Evolutionary conservation across 2,329 filamentous ascomycete genomes (phyloP).

Genomic region (Sporothrix brunneoviolacea): DNA sequence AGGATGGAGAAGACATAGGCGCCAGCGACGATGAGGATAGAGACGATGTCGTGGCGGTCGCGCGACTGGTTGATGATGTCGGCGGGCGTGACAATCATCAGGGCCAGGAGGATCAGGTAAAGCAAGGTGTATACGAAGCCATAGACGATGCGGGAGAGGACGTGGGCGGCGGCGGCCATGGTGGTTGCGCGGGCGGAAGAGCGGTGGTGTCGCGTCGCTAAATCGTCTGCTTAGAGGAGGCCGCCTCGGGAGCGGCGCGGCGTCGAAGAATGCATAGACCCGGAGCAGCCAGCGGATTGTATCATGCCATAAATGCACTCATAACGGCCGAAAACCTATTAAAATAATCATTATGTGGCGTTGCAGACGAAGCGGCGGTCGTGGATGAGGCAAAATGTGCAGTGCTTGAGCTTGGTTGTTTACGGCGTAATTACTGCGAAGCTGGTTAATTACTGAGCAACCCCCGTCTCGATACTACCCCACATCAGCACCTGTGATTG

Average conservation of each 20-base stretch:
- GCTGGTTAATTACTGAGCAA: neutral
- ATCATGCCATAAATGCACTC: neutral
- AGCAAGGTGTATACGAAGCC: slow-evolving; percentile 69
- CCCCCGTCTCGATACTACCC: neutral
- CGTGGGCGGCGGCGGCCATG: slow-evolving; percentile 38
- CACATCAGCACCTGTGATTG: slow-evolving; percentile 6
- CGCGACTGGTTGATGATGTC: slow-evolving; percentile 76
- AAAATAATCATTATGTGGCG: neutral
- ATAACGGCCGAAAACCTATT: neutral
- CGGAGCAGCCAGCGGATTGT: neutral
- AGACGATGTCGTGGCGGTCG: slow-evolving; percentile 59
- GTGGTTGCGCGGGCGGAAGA: slow-evolving; percentile 9
- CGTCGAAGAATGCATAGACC: neutral
- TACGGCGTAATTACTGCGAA: too few species aligned
- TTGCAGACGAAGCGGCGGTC: too few species aligned
- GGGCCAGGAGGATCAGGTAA: slow-evolving; percentile 62
- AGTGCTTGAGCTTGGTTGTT: too few species aligned
- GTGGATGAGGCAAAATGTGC: too few species aligned
- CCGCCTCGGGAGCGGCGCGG: neutral
- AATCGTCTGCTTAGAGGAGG: neutral
- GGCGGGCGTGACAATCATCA: slow-evolving; percentile 73
- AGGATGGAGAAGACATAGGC: slow-evolving; percentile 67
- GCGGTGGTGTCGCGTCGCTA: neutral
- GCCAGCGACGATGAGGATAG: slow-evolving; percentile 74
- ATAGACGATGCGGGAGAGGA: slow-evolving; percentile 76